These are phyloP conservation scores for Tricholoma saponaceum DNA, from an alignment of 768 basidiomycete species.

Conservation along the genomic window DNA sequence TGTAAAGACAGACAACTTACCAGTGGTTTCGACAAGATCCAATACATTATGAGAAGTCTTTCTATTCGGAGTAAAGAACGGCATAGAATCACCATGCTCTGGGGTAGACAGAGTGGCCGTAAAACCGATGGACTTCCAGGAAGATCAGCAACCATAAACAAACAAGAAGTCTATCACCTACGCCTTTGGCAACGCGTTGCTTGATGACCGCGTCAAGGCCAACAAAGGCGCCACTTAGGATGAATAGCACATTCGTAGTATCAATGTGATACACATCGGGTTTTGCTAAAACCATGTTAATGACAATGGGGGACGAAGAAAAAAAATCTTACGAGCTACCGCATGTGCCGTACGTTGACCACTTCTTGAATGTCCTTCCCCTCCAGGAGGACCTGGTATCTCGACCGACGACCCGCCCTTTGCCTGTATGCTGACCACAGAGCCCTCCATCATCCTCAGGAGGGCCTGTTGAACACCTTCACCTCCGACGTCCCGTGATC, in stretches of 20 bases:
- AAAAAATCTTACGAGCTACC: conserved; percentile 26
- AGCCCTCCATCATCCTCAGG: conserved; percentile 92
- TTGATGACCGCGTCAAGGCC: conserved; percentile 83
- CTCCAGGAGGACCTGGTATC: conserved; percentile 33
- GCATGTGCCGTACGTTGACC: conserved; percentile 46
- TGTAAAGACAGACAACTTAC: conserved; percentile 30
- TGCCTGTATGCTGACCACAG: conserved; percentile 75
- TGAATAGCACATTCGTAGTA: conserved; percentile 91
- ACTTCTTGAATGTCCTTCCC: conserved; percentile 43
- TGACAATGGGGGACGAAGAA: background rate
- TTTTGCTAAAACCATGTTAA: conserved; percentile 32
- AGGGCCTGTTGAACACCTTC: conserved; percentile 96
- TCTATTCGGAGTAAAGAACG: conserved; percentile 79
- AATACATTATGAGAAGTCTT: conserved; percentile 50
- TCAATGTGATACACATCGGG: conserved; percentile 75
- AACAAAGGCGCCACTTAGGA: conserved; percentile 92
- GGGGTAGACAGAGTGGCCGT: conserved; percentile 37
- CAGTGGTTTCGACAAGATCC: conserved; percentile 69
- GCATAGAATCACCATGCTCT: conserved; percentile 37
- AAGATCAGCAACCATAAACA: background rate
- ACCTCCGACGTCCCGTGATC: conserved; percentile 85
- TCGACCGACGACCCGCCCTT: conserved; percentile 53
- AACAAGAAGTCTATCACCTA: conserved; percentile 35
- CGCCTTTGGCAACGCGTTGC: conserved; percentile 78
- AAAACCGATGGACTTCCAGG: conserved; percentile 82